Evolutionary conservation across 2,329 filamentous ascomycete genomes (phyloP).

Genomic region (Pseudogymnoascus sp.): DNA sequence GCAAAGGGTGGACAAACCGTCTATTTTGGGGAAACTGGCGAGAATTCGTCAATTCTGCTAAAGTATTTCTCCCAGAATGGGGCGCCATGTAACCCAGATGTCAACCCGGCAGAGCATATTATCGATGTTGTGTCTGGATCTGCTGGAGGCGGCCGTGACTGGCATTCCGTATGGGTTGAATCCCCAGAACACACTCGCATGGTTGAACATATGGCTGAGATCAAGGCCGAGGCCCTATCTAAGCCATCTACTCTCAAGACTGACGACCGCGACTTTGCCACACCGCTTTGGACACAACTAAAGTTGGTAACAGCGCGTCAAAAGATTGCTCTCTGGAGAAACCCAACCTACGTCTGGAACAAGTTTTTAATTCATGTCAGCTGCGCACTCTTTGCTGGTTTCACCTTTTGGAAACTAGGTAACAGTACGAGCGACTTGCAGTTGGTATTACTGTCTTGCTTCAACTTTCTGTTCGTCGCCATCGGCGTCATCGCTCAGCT

Average conservation of each 20-base stretch:
- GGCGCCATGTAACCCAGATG: slow-evolving; percentile 43
- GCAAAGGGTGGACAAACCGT: slow-evolving; percentile 59
- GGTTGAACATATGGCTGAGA: slow-evolving; percentile 54
- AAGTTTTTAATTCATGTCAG: slow-evolving; percentile 45
- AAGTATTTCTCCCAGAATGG: slow-evolving; percentile 58
- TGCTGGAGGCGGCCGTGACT: slow-evolving; percentile 45
- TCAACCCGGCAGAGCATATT: slow-evolving; percentile 44
- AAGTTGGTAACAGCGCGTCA: slow-evolving; percentile 57
- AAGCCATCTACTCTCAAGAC: slow-evolving; percentile 36
- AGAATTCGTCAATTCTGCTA: slow-evolving; percentile 49
- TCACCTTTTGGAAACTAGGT: slow-evolving; percentile 54
- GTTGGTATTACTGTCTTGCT: slow-evolving; percentile 50
- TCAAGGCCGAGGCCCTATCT: slow-evolving; percentile 48
- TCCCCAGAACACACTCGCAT: slow-evolving; percentile 53
- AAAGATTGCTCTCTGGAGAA: slow-evolving; percentile 55
- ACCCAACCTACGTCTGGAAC: slow-evolving; percentile 45
- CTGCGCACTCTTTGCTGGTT: slow-evolving; percentile 53
- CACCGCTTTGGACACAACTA: slow-evolving; percentile 56
- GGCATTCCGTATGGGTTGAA: slow-evolving; percentile 63
- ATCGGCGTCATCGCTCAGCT: slow-evolving; percentile 52
- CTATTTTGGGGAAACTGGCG: slow-evolving; percentile 61
- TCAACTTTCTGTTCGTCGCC: slow-evolving; percentile 57
- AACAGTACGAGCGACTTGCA: slow-evolving; percentile 44
- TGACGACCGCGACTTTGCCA: slow-evolving; percentile 66
- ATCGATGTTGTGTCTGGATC: slow-evolving; percentile 39